Base-by-base conservation (phyloP, 2,329 filamentous ascomycete genomes). In the Scedosporium minutisporum region DNA sequence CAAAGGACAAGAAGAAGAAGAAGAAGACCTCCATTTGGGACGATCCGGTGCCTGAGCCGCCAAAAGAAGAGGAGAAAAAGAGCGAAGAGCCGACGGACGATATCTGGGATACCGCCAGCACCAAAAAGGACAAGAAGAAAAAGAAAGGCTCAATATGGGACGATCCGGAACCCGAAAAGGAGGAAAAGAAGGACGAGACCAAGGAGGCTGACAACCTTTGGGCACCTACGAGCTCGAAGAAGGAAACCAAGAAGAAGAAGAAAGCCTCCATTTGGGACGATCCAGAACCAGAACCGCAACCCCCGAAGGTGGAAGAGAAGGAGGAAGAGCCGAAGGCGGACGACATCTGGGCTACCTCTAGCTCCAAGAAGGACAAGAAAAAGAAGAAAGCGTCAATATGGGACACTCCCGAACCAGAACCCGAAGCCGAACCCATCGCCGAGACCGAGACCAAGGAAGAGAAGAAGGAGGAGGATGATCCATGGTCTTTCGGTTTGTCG, bases 171-270 rank as follows among this genome's bases (percentile, higher is more conserved):
- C 33, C 57, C 29, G 57, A 59, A 67, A 68, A 53, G 48, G 67
- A 68, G 2, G 67, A 69, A 51, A 64, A 61, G 64, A 67, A 63
- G 60, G 66, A 62, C 42, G 62, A 62, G n/a, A 58, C 57, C 10
- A 57, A 21, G 14, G 57, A 58, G 23, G 44, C 44, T 48, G 44
- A n/a, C n/a, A 48, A 18, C 23, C 10, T 16, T 33, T 68, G 65
- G 63, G 63, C 66, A 9, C 53, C 64, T n/a, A 42, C 67, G 21
- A 46, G 65, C 3, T 67, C 68, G 6, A 74, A 73, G 66, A 76
- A 72, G 66, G 68, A 70, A 25, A 79, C 74, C 66, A 78, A 76
- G 65, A 77, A 73, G 64, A 73, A 75, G 64, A 77, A 74, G 65
- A 72, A 69, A 57, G 67, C 70, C 23, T 66, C 69, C 9, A 23